phyloP scores from a whole-genome alignment of 352 stramenopile species.

The Phytophthora podocarpi region DNA sequence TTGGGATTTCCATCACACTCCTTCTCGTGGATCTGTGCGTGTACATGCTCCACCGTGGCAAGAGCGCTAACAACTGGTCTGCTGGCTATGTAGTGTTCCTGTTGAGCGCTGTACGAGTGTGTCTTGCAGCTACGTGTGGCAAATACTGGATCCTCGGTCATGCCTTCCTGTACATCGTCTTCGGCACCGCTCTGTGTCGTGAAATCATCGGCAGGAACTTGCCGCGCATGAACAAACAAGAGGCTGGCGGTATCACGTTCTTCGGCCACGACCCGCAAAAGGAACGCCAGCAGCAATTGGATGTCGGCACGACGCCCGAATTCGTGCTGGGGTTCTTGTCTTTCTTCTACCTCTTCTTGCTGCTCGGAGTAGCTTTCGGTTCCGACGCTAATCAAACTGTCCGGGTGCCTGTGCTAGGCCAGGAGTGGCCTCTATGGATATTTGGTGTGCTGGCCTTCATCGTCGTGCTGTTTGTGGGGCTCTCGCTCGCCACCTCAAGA shows the following conservation, averaged over 20 bases:
- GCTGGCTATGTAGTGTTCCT: conserved; percentile 85
- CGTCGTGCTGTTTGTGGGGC: conserved; percentile 76
- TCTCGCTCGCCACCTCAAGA: conserved; percentile 75
- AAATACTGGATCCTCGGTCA: conserved; percentile 84
- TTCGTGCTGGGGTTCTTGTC: conserved; percentile 84
- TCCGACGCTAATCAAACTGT: conserved; percentile 55
- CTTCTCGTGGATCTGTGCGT: conserved; percentile 77
- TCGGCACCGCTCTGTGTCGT: conserved; percentile 75
- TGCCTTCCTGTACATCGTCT: conserved; percentile 80
- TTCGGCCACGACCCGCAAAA: conserved; percentile 78
- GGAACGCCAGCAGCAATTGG: conserved; percentile 61
- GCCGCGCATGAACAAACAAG: conserved; percentile 80
- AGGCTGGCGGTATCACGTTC: conserved; percentile 83
- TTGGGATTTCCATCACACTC: conserved; percentile 73
- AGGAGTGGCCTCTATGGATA: conserved; percentile 85
- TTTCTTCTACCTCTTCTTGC: conserved; percentile 87
- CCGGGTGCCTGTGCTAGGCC: conserved; percentile 55
- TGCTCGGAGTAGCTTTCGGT: conserved; percentile 79
- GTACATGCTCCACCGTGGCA: conserved; percentile 73
- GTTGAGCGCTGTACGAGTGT: conserved; percentile 69
- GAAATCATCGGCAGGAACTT: conserved; percentile 87
- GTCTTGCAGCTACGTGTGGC: conserved; percentile 69
- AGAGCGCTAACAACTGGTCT: conserved; percentile 64
- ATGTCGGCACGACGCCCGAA: conserved; percentile 79
- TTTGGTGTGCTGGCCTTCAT: conserved; percentile 87